A percentile compares a stretch with the other conserved stretches of the same genome.
Evolutionary conservation across 257 asterid species (phyloP).

Genomic region (Nicotiana paniculata): DNA sequence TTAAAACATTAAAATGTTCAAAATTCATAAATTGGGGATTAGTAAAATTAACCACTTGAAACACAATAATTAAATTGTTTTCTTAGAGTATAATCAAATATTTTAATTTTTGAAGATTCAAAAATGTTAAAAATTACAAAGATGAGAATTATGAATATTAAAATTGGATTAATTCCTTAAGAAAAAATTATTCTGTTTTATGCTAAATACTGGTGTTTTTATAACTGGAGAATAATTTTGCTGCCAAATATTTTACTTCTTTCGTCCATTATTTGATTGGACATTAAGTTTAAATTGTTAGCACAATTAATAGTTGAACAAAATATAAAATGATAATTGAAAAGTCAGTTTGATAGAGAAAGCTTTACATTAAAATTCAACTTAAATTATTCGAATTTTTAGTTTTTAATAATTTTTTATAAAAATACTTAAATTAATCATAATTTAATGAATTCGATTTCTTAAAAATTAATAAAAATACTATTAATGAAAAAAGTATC

Average conservation of each 20-base stretch:
- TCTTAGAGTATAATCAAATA: neutral
- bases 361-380: too few relatives aligned
- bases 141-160: neutral
- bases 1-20: neutral
- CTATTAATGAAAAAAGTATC: too few relatives aligned
- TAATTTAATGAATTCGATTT: too few relatives aligned
- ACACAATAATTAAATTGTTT: neutral
- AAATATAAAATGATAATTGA: too few relatives aligned
- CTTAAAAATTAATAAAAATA: too few relatives aligned
- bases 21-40: neutral
- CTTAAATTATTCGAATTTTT: too few relatives aligned
- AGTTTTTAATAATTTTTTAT: too few relatives aligned
- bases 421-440: too few relatives aligned
- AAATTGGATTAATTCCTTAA: neutral
- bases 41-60: neutral
- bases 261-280: neutral
- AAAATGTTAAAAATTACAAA: neutral
- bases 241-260: neutral
- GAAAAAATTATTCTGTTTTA: neutral
- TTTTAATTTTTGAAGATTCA: neutral
- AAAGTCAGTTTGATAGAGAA: too few relatives aligned
- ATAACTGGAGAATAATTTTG: neutral
- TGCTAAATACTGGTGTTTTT: neutral
- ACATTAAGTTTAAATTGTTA: too few relatives aligned
- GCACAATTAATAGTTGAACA: neutral